Conservation (phyloP, 2,329 filamentous ascomycete species). For the Sporothrix inflata region DNA sequence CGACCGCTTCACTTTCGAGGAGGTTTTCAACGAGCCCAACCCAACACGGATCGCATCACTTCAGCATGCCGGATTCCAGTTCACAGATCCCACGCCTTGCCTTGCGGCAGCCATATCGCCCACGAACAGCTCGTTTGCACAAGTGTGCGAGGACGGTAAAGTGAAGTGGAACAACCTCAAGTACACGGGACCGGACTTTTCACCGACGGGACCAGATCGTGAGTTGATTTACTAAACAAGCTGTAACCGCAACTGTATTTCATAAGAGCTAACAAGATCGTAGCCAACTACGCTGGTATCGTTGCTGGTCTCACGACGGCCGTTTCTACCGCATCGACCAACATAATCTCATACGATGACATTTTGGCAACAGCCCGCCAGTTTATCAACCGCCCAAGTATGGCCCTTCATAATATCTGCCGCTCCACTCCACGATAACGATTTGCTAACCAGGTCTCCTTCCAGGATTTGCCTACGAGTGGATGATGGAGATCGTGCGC, state of each 20-base stretch:
- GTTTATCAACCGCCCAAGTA: slow-evolving; percentile 45
- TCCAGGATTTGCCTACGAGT: slow-evolving; percentile 62
- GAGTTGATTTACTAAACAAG: slow-evolving; percentile 32
- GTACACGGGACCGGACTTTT: slow-evolving; percentile 54
- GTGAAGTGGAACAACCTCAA: slow-evolving; percentile 62
- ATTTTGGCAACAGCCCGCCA: slow-evolving; percentile 69
- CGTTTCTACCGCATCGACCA: slow-evolving; percentile 50
- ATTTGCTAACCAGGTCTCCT: not conserved
- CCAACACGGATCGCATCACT: slow-evolving; percentile 69
- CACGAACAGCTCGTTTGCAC: slow-evolving; percentile 61
- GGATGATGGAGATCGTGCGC: slow-evolving; percentile 68
- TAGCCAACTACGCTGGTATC: slow-evolving; percentile 60
- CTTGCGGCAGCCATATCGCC: slow-evolving; percentile 62
- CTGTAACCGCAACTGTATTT: not conserved
- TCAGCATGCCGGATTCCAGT: slow-evolving; percentile 77
- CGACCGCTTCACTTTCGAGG: slow-evolving; percentile 72
- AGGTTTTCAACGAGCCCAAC: slow-evolving; percentile 67
- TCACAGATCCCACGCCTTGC: slow-evolving; percentile 58
- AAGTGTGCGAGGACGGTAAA: slow-evolving; percentile 61
- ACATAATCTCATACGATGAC: slow-evolving; percentile 65
- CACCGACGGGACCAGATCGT: slow-evolving; percentile 55
- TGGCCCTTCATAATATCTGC: slow-evolving; percentile 28
- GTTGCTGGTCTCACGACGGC: slow-evolving; percentile 64
- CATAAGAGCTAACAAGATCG: slow-evolving; percentile 33
- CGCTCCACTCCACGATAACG: not conserved